These are phyloP conservation scores for Daldinia vernicosa DNA, from an alignment of 495 filamentous ascomycete species.

Conservation along the genomic window DNA sequence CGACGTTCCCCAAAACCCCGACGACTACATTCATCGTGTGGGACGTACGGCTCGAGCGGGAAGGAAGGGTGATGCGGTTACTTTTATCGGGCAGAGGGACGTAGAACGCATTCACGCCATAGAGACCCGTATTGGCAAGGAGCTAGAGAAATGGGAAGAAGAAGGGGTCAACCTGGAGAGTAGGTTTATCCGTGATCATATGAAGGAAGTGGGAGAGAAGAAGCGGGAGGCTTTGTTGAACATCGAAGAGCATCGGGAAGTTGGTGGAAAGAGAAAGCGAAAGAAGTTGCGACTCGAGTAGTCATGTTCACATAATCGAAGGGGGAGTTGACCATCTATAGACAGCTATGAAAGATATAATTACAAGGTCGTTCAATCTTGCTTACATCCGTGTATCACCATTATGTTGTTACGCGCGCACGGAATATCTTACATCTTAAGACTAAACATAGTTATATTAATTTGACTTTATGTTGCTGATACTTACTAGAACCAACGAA, in stretches of 20 bases:
- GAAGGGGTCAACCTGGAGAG: conserved; percentile 91
- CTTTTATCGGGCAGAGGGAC: conserved; percentile 91
- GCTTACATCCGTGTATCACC: no score
- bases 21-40: conserved; percentile 97
- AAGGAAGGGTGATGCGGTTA: conserved; percentile 79
- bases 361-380: no score
- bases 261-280: conserved; percentile 76
- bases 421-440: no score
- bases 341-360: no score
- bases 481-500: no score
- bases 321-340: background rate
- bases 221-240: conserved; percentile 88
- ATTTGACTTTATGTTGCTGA: no score
- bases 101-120: conserved; percentile 87
- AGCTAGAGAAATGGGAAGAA: conserved; percentile 81
- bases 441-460: no score
- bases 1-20: conserved; percentile 92
- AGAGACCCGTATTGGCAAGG: conserved; percentile 78
- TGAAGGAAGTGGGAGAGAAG: conserved; percentile 90
- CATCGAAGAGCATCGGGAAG: conserved; percentile 91
- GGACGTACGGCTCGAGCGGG: conserved; percentile 95
- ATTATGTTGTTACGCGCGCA: no score
- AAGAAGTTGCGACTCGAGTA: conserved; percentile 54
- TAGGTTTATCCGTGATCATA: conserved; percentile 78
- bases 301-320: background rate